These are phyloP conservation scores for Aspergillus calidoustus DNA, from an alignment of 2,329 filamentous ascomycete species.

Conservation along the genomic window DNA sequence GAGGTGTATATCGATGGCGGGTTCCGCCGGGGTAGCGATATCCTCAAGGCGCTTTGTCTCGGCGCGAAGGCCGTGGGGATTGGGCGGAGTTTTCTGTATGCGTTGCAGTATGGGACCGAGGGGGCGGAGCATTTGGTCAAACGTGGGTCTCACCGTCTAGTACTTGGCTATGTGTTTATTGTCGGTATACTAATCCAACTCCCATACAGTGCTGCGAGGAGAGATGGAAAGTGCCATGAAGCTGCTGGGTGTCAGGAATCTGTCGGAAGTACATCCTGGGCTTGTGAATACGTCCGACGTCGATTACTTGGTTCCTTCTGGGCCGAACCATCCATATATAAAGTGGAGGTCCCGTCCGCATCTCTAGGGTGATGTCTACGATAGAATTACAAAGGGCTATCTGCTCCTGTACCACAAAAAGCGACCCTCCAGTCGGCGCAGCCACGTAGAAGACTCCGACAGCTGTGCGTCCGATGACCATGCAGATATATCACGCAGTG, in stretches of 20 bases:
- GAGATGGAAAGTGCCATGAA: constrained; percentile 16
- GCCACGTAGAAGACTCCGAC: no score
- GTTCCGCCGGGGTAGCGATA: constrained; percentile 53
- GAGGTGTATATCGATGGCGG: constrained; percentile 61
- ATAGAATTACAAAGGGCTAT: no score
- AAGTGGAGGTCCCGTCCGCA: constrained; percentile 3
- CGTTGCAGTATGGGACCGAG: constrained; percentile 11
- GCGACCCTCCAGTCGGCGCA: no score
- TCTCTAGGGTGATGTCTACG: not conserved
- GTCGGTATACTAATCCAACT: not conserved
- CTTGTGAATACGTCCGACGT: constrained; percentile 14
- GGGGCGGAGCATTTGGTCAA: constrained; percentile 11
- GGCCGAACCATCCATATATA: constrained; percentile 9
- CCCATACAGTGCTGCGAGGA: constrained; percentile 2
- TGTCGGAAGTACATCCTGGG: constrained; percentile 9
- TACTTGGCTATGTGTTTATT: not conserved
- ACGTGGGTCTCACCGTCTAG: not conserved
- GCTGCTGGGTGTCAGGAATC: constrained; percentile 11
- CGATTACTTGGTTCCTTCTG: constrained; percentile 8
- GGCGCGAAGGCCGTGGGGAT: constrained; percentile 10
- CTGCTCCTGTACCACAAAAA: no score
- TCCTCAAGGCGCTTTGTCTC: constrained; percentile 12
- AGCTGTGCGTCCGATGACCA: no score
- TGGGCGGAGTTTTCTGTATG: constrained; percentile 10
- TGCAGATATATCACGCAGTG: no score